phyloP scores from a whole-genome alignment of 805 yeast genomes.

The Candida ulmi region DNA sequence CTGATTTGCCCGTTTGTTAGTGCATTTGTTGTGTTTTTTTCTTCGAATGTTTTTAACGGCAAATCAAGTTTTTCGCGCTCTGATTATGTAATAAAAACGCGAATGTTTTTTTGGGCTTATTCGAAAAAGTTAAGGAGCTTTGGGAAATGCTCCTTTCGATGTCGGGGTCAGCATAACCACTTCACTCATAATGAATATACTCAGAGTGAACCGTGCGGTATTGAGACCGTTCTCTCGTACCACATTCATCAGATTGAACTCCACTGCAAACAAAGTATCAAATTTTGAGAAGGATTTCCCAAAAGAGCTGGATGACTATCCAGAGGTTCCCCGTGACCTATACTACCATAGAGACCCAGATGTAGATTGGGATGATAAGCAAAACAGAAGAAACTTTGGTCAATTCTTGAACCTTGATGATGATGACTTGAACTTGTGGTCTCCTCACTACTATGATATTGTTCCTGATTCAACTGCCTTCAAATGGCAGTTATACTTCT shows the following conservation, averaged over 20 bases:
- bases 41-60: not conserved
- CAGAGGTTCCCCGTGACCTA: slow-evolving; percentile 50
- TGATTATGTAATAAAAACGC: too few relatives aligned
- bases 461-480: slow-evolving; percentile 59
- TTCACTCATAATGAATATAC: not conserved
- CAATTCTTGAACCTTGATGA: slow-evolving; percentile 70
- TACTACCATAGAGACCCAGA: slow-evolving; percentile 69
- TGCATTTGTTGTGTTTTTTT: not conserved
- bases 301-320: slow-evolving; percentile 40
- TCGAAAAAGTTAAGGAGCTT: too few relatives aligned
- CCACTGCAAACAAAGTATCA: not conserved
- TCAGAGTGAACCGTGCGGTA: not conserved
- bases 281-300: not conserved
- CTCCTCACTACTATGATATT: slow-evolving; percentile 67
- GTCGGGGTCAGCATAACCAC: too few relatives aligned
- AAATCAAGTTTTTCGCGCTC: not conserved
- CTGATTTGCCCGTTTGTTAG: not conserved
- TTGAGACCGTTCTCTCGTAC: too few relatives aligned
- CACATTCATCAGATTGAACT: not conserved
- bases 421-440: slow-evolving; percentile 78
- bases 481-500: slow-evolving; percentile 50
- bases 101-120: too few relatives aligned
- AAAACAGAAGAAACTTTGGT: slow-evolving; percentile 70
- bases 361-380: slow-evolving; percentile 70
- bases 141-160: too few relatives aligned